Conservation (phyloP, 2,329 filamentous ascomycete species). For the Nothophoma quercina region DNA sequence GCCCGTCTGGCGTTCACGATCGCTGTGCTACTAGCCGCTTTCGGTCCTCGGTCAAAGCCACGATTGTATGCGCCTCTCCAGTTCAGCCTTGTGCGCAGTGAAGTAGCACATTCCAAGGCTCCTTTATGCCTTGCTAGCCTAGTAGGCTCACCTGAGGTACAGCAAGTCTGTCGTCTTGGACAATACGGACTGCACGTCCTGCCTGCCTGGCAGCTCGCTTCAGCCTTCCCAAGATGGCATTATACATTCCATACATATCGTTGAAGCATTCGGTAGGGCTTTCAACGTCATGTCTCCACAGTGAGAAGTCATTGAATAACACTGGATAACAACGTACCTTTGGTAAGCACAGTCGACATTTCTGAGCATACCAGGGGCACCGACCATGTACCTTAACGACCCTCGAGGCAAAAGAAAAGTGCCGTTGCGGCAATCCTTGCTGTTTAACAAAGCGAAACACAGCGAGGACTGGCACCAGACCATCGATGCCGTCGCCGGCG, state of each 20-base stretch:
- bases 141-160: conserved; percentile 1
- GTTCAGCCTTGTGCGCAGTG: conserved; percentile 27
- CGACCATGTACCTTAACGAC: conserved; percentile 16
- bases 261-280: not conserved
- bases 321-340: not conserved
- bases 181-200: not conserved
- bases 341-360: conserved; percentile 7
- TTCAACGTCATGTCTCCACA: not conserved
- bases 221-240: not conserved
- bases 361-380: conserved; percentile 11
- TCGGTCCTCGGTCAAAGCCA: conserved; percentile 15
- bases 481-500: conserved; percentile 33
- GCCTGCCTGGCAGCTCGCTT: not conserved
- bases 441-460: conserved; percentile 37
- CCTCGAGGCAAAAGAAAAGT: conserved; percentile 24
- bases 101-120: not conserved
- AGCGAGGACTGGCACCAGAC: conserved; percentile 41
- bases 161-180: not conserved
- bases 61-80: conserved; percentile 17
- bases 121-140: not conserved
- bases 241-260: not conserved
- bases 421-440: conserved; percentile 17
- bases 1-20: conserved; percentile 6
- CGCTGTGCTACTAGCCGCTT: conserved; percentile 9
- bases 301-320: not conserved